Evolutionary conservation across 2,329 filamentous ascomycete genomes (phyloP), one percentile per base, ranked within the genome.

Genomic region (Colletotrichum echinochloae): DNA sequence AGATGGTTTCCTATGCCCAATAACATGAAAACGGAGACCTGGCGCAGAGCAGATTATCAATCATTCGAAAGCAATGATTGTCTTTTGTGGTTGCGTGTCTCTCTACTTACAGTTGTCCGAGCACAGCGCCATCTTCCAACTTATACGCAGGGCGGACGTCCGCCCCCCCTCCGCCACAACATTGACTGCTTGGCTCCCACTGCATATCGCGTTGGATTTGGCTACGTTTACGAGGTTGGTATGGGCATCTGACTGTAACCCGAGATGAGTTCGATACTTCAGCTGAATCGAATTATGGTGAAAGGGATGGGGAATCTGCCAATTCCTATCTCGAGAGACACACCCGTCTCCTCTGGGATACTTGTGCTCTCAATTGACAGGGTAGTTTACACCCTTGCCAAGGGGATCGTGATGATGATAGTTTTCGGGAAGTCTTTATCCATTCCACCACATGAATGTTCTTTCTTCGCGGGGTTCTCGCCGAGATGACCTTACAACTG

Each of bases 31-130:
- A 55, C n/a, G 23, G 20, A 48, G 48, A 16, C 44, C 2, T 49
- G 14, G 4, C 8, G 4, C 1, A 51, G 35, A 16, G 26, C 20
- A n/a, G 60, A 48, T 55, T 26, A 20, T n/a, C 11, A 16, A 23
- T 14, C 18, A 7, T 16, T 37, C 41, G 16, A 51, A 14, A 23
- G 18, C 35, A 28, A 3, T 41, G 9, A 62, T 70, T 70, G 57
- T 63, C 28, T 46, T n/a, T 16, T 11, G 16, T 9, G 14, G 30
- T 30, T 49, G 64, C 28, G 37, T 16, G 8, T 20, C 30, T 20
- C 46, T n/a, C 5, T 12, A 52, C 28, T 23, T 61, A 48, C 49
- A 37, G 39, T 33, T 66, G 56, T 61, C 63, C 56, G 49, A 66
- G 66, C 48, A 70, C 56, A 37, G 28, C 20, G 9, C 54, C 28